Percentiles rank a stretch among this genome's conserved stretches.
Evolutionary conservation across 2,329 filamentous ascomycete genomes (phyloP).

Genomic region (Diplodia corticola): DNA sequence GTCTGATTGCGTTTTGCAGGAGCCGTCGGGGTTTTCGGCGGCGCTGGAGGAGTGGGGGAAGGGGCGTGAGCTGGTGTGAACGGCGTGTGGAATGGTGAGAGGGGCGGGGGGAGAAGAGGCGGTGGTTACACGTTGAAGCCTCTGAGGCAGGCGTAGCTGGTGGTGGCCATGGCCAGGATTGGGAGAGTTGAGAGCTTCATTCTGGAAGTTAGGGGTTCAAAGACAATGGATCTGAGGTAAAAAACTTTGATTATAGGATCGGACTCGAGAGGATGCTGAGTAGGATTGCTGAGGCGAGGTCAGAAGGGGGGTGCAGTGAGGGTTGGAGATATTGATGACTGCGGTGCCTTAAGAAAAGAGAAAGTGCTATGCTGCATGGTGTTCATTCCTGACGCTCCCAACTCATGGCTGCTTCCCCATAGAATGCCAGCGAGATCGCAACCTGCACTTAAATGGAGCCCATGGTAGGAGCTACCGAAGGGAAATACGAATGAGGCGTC

Average conservation of each 20-base stretch:
- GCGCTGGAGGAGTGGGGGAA: conserved; percentile 4
- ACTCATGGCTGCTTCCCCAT: background rate
- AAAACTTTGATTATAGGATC: background rate
- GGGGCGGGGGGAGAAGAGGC: background rate
- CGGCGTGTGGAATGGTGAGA: background rate
- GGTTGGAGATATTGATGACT: background rate
- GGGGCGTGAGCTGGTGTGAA: no score
- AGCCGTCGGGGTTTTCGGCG: conserved; percentile 31
- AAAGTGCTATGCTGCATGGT: background rate
- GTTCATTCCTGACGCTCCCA: background rate
- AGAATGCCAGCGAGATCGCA: background rate
- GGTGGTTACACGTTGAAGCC: conserved; percentile 32
- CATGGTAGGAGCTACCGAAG: background rate
- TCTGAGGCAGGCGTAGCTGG: conserved; percentile 29
- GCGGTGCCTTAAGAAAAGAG: background rate
- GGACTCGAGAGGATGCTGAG: background rate
- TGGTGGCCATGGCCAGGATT: background rate
- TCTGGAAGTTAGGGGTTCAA: background rate
- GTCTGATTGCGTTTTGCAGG: conserved; percentile 31
- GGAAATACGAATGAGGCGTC: background rate
- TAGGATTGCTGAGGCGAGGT: background rate
- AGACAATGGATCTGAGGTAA: background rate
- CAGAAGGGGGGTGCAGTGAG: background rate
- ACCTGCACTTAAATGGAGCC: background rate
- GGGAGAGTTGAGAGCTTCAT: background rate